A percentile compares a stretch with the other conserved stretches of the same genome.
Conservation (phyloP, 805 yeast genomes). For the Zygosaccharomyces pseudorouxii region DNA sequence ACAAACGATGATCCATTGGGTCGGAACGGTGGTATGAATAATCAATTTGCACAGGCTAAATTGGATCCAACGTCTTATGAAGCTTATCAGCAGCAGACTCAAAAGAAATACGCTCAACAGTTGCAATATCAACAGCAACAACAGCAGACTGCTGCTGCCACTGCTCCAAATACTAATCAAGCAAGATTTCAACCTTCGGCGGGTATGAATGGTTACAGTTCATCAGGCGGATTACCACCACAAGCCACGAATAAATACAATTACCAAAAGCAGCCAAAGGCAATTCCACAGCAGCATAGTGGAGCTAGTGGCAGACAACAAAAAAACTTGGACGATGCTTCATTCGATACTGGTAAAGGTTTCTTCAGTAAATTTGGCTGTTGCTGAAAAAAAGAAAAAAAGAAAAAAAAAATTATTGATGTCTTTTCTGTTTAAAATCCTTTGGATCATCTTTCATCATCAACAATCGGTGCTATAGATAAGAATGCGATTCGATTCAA, state of each 20-base stretch:
- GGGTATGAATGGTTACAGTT: conserved; percentile 33
- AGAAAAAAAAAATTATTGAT: neutral
- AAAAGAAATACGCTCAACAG: conserved; percentile 34
- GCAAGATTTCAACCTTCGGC: conserved; percentile 9
- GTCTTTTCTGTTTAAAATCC: neutral
- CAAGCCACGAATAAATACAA: conserved; percentile 17
- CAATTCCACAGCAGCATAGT: conserved; percentile 13
- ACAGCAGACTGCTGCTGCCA: conserved; percentile 14
- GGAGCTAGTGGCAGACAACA: conserved; percentile 7
- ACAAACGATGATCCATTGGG: conserved; percentile 8
- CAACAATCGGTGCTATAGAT: conserved; percentile 1
- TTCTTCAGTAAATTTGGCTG: conserved; percentile 35
- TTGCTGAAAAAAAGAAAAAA: conserved; percentile 18
- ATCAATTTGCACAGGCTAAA: conserved; percentile 32
- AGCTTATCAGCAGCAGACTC: conserved; percentile 37
- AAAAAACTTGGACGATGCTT: conserved; percentile 15
- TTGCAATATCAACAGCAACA: conserved; percentile 18
- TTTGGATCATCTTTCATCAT: neutral
- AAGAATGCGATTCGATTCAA: neutral
- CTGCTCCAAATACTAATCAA: conserved; percentile 2
- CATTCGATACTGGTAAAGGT: conserved; percentile 29
- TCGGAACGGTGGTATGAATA: conserved; percentile 17
- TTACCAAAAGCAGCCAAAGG: conserved; percentile 21
- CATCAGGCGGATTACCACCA: conserved; percentile 22
- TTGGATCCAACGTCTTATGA: conserved; percentile 42